phyloP scores from a whole-genome alignment of 345 rosid species.

The Firmiana major region DNA sequence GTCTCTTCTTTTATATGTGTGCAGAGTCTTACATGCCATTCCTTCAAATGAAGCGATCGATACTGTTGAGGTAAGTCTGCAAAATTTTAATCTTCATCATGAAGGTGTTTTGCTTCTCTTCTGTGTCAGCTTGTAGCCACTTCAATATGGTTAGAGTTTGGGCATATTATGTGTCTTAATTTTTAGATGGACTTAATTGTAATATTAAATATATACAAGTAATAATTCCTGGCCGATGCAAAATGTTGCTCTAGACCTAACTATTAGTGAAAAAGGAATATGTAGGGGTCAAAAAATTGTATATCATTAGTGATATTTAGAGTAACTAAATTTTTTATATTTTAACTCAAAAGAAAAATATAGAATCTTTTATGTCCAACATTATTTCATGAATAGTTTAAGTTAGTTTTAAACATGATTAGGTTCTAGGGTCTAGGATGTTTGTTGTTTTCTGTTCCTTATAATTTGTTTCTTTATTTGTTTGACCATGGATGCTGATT shows the following conservation, averaged over 20 bases:
- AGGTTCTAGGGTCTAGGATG: neutral
- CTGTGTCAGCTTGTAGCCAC: neutral
- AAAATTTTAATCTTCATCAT: neutral
- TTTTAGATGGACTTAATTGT: neutral
- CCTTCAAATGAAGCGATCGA: slow-evolving; percentile 89
- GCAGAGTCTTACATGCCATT: slow-evolving; percentile 82
- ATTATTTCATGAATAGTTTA: neutral
- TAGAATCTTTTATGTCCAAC: neutral
- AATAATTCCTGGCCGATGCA: neutral
- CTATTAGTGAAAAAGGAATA: neutral
- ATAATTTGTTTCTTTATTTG: neutral
- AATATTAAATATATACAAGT: neutral
- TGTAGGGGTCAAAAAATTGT: neutral
- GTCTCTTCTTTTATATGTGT: slow-evolving; percentile 10
- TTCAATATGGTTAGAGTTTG: neutral
- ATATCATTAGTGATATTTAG: neutral
- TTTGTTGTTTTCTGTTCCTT: neutral
- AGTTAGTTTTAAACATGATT: neutral
- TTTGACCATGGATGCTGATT: slow-evolving; percentile 9
- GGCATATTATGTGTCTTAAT: neutral
- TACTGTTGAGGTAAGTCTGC: slow-evolving; percentile 65
- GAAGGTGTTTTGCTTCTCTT: neutral
- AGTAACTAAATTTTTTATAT: neutral
- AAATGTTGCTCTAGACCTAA: neutral
- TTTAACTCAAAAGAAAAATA: neutral